Evolutionary conservation across 208 protist species (phyloP), one percentile per base, ranked within the genome.

Genomic region (Leishmania tropica): DNA sequence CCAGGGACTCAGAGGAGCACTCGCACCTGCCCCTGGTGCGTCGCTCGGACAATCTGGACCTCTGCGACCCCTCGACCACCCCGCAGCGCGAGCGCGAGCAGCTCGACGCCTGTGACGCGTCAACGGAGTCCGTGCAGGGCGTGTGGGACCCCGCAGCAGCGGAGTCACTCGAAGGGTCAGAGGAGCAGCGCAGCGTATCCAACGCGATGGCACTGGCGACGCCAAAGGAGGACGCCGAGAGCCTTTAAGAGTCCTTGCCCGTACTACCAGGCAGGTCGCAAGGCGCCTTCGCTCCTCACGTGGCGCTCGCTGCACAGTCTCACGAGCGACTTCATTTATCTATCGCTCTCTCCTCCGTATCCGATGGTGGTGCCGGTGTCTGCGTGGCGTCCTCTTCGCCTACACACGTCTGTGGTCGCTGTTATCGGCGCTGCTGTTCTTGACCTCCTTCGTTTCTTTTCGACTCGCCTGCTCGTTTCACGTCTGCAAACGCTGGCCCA

Each of bases 1-100:
- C 60, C 19, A 6, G 51, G 28, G 53, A 37, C 31, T 42, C 53
- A 42, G 73, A 51, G 40, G 81, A 19, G 70, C 67, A 79, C 80
- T 79, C 81, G 48, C 76, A 77, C 53, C 70, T 81, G 19, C 76
- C 77, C 8, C 0, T n/a, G 48, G 81, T 85, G 76, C 76, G 81
- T 19, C 73, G 54, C 42, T 65, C 77, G 0, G 48, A 65, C 37
- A 48, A 45, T 15, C n/a, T 85, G 13, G 81, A 85, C 62, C 64
- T 85, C 31, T 24, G 45, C 15, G 72, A 78, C 11, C 40, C 79
- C 28, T 76, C 77, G 11, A 42, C 31, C 37, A 78, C 72, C 28
- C 72, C 72, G 42, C 70, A 75, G 37, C 72, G 68, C n/a, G 28
- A 54, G 68, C 35, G 77, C 28, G 80, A 81, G 51, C 54, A 68